Evolutionary conservation across 371 early-diverging fungal genomes (phyloP).

Genomic region (Apophysomyces ossiformis): DNA sequence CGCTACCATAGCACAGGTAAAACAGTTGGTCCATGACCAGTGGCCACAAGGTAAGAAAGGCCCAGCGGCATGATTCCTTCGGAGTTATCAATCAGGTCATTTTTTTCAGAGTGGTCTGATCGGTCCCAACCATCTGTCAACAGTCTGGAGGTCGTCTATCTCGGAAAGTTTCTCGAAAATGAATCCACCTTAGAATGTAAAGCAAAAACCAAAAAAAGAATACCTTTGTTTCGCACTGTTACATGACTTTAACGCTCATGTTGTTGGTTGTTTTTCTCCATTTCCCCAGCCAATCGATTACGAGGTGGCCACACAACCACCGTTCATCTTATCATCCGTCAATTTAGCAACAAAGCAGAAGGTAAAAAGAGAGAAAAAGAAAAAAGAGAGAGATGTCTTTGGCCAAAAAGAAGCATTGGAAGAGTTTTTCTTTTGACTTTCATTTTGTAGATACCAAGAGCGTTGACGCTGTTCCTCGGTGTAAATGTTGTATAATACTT

Average conservation of each 20-base stretch:
- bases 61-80: conserved; percentile 3
- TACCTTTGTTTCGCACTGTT: background rate
- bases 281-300: conserved; percentile 18
- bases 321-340: conserved; percentile 24
- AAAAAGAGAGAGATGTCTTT: background rate
- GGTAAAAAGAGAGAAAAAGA: conserved; percentile 1
- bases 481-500: conserved; percentile 31
- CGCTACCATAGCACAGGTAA: conserved; percentile 30
- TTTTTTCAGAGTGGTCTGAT: conserved; percentile 26
- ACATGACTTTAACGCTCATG: background rate
- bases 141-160: conserved; percentile 32
- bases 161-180: conserved; percentile 36
- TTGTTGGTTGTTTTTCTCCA: background rate
- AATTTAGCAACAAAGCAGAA: conserved; percentile 18
- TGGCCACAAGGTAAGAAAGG: conserved; percentile 38
- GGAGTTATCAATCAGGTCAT: background rate
- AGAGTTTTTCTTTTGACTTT: too few relatives aligned
- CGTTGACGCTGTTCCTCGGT: conserved; percentile 21
- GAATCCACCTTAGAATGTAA: conserved; percentile 32
- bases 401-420: background rate
- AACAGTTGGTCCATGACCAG: conserved; percentile 24
- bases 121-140: conserved; percentile 24
- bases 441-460: conserved; percentile 19
- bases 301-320: conserved; percentile 23
- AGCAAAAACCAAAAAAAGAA: background rate